Conservation (phyloP, 176 grass and related monocot genomes). For the Paspalum notatum region DNA sequence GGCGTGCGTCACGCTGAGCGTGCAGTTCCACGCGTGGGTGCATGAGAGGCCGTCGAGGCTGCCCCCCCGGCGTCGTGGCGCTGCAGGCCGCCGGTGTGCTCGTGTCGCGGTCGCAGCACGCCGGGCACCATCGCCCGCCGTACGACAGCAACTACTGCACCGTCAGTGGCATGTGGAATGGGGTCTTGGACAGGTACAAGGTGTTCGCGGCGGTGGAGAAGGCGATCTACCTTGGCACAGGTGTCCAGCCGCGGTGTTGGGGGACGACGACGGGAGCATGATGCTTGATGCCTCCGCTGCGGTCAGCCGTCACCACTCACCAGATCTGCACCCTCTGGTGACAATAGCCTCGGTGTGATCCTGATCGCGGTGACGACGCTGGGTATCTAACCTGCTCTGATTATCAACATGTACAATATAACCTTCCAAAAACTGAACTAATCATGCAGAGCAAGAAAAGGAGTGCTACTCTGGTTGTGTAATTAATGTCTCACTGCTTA, state of each 20-base stretch:
- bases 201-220: conserved; percentile 71
- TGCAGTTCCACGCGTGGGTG: conserved; percentile 89
- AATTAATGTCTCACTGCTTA: no score
- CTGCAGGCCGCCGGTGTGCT: conserved; percentile 76
- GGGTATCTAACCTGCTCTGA: no score
- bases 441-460: no score
- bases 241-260: conserved; percentile 67
- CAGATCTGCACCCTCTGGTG: no score
- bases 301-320: no score
- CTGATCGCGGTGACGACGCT: no score
- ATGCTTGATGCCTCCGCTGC: no score
- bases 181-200: conserved; percentile 48
- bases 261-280: neutral
- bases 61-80: conserved; percentile 55
- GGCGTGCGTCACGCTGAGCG: conserved; percentile 69
- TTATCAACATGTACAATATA: no score
- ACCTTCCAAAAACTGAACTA: no score
- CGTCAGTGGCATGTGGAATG: conserved; percentile 74
- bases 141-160: conserved; percentile 79
- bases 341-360: no score
- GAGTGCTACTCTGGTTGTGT: no score
- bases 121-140: conserved; percentile 56
- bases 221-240: conserved; percentile 66
- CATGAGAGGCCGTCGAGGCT: conserved; percentile 62
- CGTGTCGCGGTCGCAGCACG: conserved; percentile 61